These are phyloP conservation scores for Dalbergia cultrata DNA, from an alignment of 306 rosid species.

Conservation along the genomic window DNA sequence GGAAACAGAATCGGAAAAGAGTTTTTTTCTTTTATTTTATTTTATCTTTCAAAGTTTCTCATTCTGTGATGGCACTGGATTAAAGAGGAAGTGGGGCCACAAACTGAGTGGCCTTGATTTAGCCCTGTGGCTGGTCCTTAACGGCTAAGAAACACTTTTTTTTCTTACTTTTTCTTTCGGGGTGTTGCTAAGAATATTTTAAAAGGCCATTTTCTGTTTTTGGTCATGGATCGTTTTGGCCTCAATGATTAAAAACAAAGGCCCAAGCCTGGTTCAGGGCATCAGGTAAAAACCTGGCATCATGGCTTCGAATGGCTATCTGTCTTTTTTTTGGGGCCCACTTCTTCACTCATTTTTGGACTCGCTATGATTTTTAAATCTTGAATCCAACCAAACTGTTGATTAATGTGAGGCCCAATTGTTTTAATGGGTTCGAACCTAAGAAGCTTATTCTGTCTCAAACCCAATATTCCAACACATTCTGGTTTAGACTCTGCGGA, in stretches of 20 bases:
- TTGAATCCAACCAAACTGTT: too few species aligned
- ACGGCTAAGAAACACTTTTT: background rate
- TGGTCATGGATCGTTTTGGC: too few species aligned
- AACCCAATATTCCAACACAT: background rate
- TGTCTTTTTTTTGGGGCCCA: too few species aligned
- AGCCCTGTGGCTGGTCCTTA: background rate
- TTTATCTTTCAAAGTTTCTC: background rate
- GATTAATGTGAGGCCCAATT: background rate
- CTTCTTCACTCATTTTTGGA: too few species aligned
- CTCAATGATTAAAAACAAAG: too few species aligned
- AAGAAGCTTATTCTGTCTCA: background rate
- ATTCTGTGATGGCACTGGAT: constrained; percentile 43
- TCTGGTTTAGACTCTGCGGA: background rate
- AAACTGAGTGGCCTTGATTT: background rate
- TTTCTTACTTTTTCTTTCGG: too few species aligned
- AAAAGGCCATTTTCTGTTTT: too few species aligned
- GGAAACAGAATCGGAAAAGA: background rate
- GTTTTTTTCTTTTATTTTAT: background rate
- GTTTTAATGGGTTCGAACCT: background rate
- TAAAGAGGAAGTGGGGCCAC: constrained; percentile 35
- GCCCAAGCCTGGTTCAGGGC: too few species aligned
- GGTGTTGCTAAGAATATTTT: too few species aligned
- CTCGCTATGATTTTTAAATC: too few species aligned
- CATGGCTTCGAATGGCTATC: too few species aligned
- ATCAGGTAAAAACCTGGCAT: too few species aligned